Evolutionary conservation across 306 rosid genomes (phyloP), one percentile per base, ranked within the genome.

Genomic region (Hippophae tibetana): DNA sequence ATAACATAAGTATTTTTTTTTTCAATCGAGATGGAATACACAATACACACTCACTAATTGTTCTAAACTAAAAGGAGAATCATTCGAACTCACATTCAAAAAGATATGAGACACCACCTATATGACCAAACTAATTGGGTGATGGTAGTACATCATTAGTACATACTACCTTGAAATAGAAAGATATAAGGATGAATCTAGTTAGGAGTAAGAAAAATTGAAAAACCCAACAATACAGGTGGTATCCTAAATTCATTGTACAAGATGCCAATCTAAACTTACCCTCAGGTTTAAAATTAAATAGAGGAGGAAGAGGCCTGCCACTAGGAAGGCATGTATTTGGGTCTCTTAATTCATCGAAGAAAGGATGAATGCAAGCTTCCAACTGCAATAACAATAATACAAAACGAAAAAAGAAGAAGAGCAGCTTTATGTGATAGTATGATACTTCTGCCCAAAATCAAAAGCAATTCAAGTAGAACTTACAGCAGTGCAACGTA

Each of bases 291-390:
- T 92, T 92, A 59, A 92, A 92, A 71, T 92, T 92, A 68, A 92
- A 88, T 7, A 92, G 74, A 11, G 99, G 99, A 76, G 99, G 99
- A 62, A 92, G 94, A 63, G 99, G 99, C 45, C 99, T 95, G 63
- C 99, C 99, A 66, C 78, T 92, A 50, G 97, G 99, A 73, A 92
- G 99, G 64, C 97, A 95, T 31, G 95, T 84, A 70, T 69, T 86
- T 10, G 95, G 95, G 61, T 92, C 97, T 79, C 99, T 85, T 71
- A 92, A 66, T 74, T 92, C 99, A 75, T 92, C 99, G 60, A 92
- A 92, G 95, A 92, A 92, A 10, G 99, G 97, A 63, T 92, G 99
- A 78, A 92, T 69, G 77, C 99, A 92, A 72, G 99, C 99, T 79
- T 92, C 99, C 87, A 92, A 66, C 99, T 92, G 82, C 69, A 70